A percentile compares a stretch with the other conserved stretches of the same genome.
phyloP scores from a whole-genome alignment of 192 early-diverging fungal genomes.

The Linnemannia hyalina region DNA sequence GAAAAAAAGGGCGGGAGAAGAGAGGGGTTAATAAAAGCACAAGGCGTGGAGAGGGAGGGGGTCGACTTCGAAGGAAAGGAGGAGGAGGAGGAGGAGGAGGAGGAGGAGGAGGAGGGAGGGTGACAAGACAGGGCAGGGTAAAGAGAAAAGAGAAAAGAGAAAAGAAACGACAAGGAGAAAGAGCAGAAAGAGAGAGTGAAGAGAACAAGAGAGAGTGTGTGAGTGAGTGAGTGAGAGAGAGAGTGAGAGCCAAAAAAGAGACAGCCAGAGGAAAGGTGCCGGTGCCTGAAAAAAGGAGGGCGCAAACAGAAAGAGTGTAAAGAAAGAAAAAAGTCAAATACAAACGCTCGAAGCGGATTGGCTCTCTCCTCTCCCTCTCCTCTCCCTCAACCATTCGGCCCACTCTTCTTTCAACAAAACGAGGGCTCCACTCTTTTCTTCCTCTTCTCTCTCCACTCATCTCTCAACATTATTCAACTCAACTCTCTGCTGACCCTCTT shows the following conservation, averaged over 20 bases:
- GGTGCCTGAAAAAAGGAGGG: neutral
- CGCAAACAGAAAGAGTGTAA: neutral
- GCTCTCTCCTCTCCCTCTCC: neutral
- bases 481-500: neutral
- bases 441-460: neutral
- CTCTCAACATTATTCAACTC: too few species aligned
- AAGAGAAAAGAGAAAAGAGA: neutral
- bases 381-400: neutral
- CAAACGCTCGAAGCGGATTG: conserved; percentile 6
- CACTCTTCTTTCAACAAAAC: neutral
- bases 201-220: too few species aligned
- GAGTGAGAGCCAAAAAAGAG: too few species aligned
- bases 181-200: neutral
- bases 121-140: neutral
- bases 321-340: neutral
- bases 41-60: neutral
- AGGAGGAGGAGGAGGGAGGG: neutral
- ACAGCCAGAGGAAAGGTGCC: neutral
- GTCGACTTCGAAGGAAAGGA: neutral
- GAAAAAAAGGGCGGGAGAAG: neutral
- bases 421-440: neutral
- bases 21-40: too few species aligned
- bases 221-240: neutral
- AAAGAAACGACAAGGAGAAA: neutral
- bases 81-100: neutral